Conservation (phyloP, 2,329 filamentous ascomycete species). For the Monilinia fructicola region DNA sequence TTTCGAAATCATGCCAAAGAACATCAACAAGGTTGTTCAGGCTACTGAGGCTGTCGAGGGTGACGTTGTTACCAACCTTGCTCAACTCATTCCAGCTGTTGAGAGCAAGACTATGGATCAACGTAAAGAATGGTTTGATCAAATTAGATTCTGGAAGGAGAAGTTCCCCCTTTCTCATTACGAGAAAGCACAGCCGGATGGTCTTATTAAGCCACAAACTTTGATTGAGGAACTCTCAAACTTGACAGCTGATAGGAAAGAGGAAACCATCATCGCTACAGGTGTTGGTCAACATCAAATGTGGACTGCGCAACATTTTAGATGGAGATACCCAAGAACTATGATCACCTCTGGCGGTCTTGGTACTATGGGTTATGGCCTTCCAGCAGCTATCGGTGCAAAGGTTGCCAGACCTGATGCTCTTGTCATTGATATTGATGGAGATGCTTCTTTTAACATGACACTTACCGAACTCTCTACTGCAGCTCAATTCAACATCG, state of each 20-base stretch:
- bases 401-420: constrained; percentile 71
- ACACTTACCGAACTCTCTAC: constrained; percentile 93
- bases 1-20: constrained; percentile 99
- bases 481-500: constrained; percentile 93
- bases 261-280: constrained; percentile 83
- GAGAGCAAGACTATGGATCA: constrained; percentile 60
- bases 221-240: constrained; percentile 89
- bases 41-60: constrained; percentile 94
- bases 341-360: constrained; percentile 97
- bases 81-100: constrained; percentile 70
- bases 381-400: constrained; percentile 91
- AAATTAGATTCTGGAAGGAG: constrained; percentile 88
- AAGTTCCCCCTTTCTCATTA: constrained; percentile 84
- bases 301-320: constrained; percentile 97
- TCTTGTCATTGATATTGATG: constrained; percentile 87
- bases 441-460: constrained; percentile 99
- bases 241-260: constrained; percentile 75
- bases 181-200: constrained; percentile 72
- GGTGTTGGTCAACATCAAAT: constrained; percentile 98
- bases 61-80: constrained; percentile 79
- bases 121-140: constrained; percentile 80
- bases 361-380: constrained; percentile 92
- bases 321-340: constrained; percentile 85
- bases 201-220: constrained; percentile 90
- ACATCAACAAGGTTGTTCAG: constrained; percentile 99